These are phyloP conservation scores for Kwoniella heveanensis DNA, from an alignment of 768 basidiomycete species.

Conservation along the genomic window DNA sequence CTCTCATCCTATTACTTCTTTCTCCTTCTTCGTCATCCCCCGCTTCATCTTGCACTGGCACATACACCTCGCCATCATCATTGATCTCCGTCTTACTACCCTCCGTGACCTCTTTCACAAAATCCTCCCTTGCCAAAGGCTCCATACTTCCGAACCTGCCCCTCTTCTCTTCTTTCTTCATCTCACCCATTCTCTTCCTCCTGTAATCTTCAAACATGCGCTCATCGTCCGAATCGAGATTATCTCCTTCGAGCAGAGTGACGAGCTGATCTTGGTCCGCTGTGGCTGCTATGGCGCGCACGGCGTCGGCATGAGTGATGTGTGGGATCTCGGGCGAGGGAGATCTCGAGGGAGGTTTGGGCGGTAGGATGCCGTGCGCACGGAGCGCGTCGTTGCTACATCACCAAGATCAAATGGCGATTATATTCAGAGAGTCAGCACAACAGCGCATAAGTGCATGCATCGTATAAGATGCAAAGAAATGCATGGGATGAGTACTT, in stretches of 20 bases:
- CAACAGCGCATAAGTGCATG: constrained; percentile 4
- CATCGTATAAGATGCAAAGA: too few relatives aligned
- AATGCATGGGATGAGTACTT: background rate
- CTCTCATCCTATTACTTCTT: constrained; percentile 54
- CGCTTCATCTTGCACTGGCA: constrained; percentile 36
- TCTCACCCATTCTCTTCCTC: constrained; percentile 67
- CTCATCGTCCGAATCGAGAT: constrained; percentile 73
- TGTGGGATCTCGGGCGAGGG: constrained; percentile 79
- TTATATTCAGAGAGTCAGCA: too few relatives aligned
- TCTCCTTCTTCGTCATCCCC: constrained; percentile 32
- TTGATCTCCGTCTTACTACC: constrained; percentile 72
- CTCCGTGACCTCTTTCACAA: constrained; percentile 92
- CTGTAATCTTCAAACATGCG: constrained; percentile 70
- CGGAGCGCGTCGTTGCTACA: constrained; percentile 87
- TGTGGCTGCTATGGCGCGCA: constrained; percentile 42
- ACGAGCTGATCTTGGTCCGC: constrained; percentile 59
- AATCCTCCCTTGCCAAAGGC: constrained; percentile 89
- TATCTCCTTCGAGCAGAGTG: constrained; percentile 73
- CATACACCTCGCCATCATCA: constrained; percentile 61
- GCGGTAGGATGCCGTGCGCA: constrained; percentile 87
- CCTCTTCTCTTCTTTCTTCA: constrained; percentile 63
- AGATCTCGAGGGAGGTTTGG: constrained; percentile 65
- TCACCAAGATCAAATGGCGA: background rate
- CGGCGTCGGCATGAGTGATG: constrained; percentile 60
- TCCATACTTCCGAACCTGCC: constrained; percentile 77